phyloP scores from a whole-genome alignment of 2,329 filamentous ascomycete species.

The Sporothrix globosa region DNA sequence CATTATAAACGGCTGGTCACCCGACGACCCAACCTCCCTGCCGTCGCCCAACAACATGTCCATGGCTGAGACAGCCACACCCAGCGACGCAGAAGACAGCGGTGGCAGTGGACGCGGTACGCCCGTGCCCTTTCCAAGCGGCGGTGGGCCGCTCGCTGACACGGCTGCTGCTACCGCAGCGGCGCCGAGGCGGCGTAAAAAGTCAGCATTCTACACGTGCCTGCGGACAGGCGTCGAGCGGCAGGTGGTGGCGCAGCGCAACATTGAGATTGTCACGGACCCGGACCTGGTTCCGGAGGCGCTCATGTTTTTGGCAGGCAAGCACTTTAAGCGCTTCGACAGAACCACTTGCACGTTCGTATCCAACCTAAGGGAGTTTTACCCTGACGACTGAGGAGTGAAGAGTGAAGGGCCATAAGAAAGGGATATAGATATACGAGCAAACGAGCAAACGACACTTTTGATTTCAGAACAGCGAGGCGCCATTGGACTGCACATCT shows the following conservation, averaged over 20 bases:
- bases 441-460: neutral
- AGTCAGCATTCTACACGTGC: constrained; percentile 76
- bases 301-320: constrained; percentile 73
- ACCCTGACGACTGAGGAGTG: constrained; percentile 72
- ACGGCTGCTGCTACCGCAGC: neutral
- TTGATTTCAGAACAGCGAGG: constrained; percentile 11
- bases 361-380: constrained; percentile 78
- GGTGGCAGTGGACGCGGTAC: neutral
- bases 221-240: constrained; percentile 60
- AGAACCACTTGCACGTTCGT: constrained; percentile 67
- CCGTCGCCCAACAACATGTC: constrained; percentile 39
- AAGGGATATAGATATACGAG: neutral
- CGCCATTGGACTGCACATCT: neutral
- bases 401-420: too few species aligned
- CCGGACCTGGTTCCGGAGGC: constrained; percentile 54
- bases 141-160: neutral
- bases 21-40: constrained; percentile 40
- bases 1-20: constrained; percentile 86
- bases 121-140: constrained; percentile 2
- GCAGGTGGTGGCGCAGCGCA: constrained; percentile 77
- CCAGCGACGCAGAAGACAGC: constrained; percentile 36
- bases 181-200: constrained; percentile 3
- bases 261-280: constrained; percentile 66
- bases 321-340: constrained; percentile 89
- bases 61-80: constrained; percentile 41